Evolutionary conservation across 164 flowering plant genomes (phyloP), one percentile per base, ranked within the genome.

Genomic region (Hamamelis virginiana): DNA sequence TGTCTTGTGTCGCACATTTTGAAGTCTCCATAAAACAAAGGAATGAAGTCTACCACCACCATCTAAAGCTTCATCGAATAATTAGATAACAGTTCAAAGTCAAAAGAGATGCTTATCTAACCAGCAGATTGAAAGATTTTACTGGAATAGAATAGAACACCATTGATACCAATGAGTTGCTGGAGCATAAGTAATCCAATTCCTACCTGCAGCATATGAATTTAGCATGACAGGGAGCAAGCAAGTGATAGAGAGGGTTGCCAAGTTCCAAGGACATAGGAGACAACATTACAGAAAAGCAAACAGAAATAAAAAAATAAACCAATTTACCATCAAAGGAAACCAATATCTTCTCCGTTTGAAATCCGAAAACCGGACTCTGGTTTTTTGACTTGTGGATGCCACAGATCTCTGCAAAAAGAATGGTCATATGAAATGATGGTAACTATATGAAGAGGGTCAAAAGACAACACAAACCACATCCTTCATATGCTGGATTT

Each of bases 261-360:
- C 18, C 19, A 18, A 28, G n/a, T 8, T 59, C 18, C 45, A 33
- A 33, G 5, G 9, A 59, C 28, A 1, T 18, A 28, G 12, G 16
- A 28, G 1, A 22, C 23, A 43, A 61, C 47, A 61, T 38, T 8
- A 41, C 47, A 0, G n/a, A 23, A 19, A 21, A 21, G 23, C 51
- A 14, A 33, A 2, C 41, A 33, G 2, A 33, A 33, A 33, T 33
- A 33, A 2, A 2, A 33, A 33, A 33, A 33, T 33, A 33, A 33
- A 33, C 41, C 41, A 2, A 2, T 51, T 47, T 87, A 93, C 98
- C 97, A 80, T 82, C 76, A 94, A 80, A 60, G 98, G 98, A 69
- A 77, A 87, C 91, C 94, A 94, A 73, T 90, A 91, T 82, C 90
- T 81, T 79, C 80, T 86, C 22, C 80, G 84, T 82, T 80, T 88